Base-by-base conservation (phyloP, 768 basidiomycete genomes). In the Pisolithus albus region DNA sequence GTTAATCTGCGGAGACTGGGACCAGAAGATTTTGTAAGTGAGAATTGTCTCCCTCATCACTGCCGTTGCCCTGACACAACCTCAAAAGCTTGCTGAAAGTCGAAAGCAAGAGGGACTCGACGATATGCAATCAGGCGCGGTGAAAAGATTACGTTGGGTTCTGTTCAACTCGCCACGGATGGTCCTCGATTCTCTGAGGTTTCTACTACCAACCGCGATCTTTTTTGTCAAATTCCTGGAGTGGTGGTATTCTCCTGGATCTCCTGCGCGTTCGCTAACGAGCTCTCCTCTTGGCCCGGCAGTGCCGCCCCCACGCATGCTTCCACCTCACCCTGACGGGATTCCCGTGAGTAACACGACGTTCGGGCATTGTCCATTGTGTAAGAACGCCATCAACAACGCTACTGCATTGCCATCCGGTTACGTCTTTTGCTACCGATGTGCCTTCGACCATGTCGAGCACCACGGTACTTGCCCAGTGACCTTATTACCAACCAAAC, bases 241-340 rank as follows among this genome's bases (percentile, higher is more conserved):
- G 70, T 99, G 96, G 93, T 99, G 95, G 93, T 98, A 98, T 64
- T 94, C 92, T 4, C 93, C 96, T 19, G 79, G 79, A 41, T 96
- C 91, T 10, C 93, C 88, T 4, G 89, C 88, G 16, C 81, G 83
- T 38, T 81, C 81, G n/a, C 70, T 89, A 49, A 76, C 81, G 8
- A 75, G 75, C 30, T 82, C 81, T 10, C 73, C 70, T 28, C 76
- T 79, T 47, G 87, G 83, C 7, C 88, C 84, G 26, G 75, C 80
- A 1, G 76, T 90, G 40, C 86, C 87, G 56, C 89, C 89, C 13
- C 93, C 89, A 41, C 76, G 75, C 56, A 79, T 88, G 60, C 78
- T 90, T 26, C 75, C 74, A 30, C 88, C 89, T 5, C 86, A 92
- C 62, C 84, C 86, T 8, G 75, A 79, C 46, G 85, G 86, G 23